Base-by-base conservation (phyloP, 805 yeast species). In the Scheffersomyces ergatensis region DNA sequence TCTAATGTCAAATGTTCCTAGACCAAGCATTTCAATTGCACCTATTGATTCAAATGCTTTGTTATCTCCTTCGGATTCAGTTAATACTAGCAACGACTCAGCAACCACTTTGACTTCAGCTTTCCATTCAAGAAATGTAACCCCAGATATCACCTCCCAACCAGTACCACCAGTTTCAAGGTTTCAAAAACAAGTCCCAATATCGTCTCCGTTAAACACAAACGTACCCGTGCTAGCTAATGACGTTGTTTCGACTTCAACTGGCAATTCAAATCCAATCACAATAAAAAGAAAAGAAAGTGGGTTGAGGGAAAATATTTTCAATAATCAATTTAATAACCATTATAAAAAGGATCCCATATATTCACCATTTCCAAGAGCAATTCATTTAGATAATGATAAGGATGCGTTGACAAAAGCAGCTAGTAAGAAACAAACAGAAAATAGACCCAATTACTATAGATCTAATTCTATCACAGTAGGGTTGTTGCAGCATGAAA, bases 331-430 rank as follows among this genome's bases (percentile, higher is more conserved):
- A 32, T 72, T 58, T 56, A 67, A 64, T 31, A 76, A 75, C 44
- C 80, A 76, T 46, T 74, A 74, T 51, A 63, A 63, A 36, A 74
- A 70, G 40, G 70, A 83, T 55, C 70, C 67, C n/a, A 49, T 55
- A 5, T 47, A 52, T 24, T 51, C 54, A n/a, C 72, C 76, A 14
- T 67, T 70, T 43, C 73, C 74, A 2, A 54, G 58, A 27, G 65
- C 74, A 1, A 48, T 59, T 20, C 76, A 70, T 52, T 51, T 63
- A 40, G 70, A 63, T 26, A 52, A 53, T 20, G 73, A 65, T 40
- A 57, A 55, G 26, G 63, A 61, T 29, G 55, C 59, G 29, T 46
- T 43, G 8, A 32, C 43, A 6, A 60, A 61, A 39, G 51, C 48
- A 2, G 34, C 36, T 14, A 41, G 47, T 24, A 53, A 48, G 34